Evolutionary conservation across 306 rosid species (phyloP), one percentile per base, ranked within the genome.

Genomic region (Senna siamea): DNA sequence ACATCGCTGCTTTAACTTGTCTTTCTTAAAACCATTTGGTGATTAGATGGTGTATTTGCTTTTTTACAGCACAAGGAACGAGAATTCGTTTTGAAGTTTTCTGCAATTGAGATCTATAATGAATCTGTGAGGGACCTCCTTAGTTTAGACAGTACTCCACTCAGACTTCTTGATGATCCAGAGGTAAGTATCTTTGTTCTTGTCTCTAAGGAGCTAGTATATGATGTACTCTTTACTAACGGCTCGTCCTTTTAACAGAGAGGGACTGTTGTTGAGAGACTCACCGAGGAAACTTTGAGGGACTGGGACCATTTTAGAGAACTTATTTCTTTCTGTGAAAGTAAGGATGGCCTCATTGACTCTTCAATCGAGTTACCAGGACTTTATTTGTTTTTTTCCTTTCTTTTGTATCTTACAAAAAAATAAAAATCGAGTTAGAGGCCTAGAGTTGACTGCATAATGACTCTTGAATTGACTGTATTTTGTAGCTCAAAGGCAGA

Each of bases 81-180:
- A 86, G 87, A 92, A 48, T 95, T 90, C 68, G 50, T 80, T 43
- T 68, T 95, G 82, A 95, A 90, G 81, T 87, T 95, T 77, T 95
- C 97, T 18, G 99, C 99, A 20, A 76, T 95, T 57, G 99, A 95
- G 90, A 95, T 95, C 61, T 95, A 95, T 82, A 95, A 95, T 70
- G 99, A 95, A 87, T 92, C 99, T 79, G 98, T 95, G 13, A 85
- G 96, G 80, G 99, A 95, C 84, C 97, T 95, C 69, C 98, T 95
- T 51, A 84, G 93, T 84, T 58, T 87, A 76, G 99, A 95, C 78
- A 78, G 65, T 78, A 81, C 85, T 81, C 98, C 93, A 35, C 95
- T 90, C 58, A 88, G 99, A 75, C 96, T 95, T 81, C 97, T 95
- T 82, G 99, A 95, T 79, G 99, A 95, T 83, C 98, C 99, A 34